Base-by-base conservation (phyloP, 768 basidiomycete genomes). In the Cystobasidium onofrii region DNA sequence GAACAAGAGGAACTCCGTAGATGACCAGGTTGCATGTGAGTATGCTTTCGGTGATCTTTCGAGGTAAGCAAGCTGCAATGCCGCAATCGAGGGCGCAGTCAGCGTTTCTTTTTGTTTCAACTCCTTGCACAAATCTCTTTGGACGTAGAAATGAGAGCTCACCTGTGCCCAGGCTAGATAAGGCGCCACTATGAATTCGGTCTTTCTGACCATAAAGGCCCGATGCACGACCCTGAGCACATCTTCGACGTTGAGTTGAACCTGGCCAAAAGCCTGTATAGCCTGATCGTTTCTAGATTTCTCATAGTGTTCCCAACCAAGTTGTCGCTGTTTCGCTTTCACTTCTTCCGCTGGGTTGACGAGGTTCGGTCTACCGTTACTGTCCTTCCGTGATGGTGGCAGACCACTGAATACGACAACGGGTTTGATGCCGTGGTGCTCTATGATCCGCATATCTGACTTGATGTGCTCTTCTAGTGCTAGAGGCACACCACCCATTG, bases 351-450 rank as follows among this genome's bases (percentile, higher is more conserved):
- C 67, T 63, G 69, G 69, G 75, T 62, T 25, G 75, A 60, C 65
- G 62, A 64, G 64, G 73, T 55, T 77, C 76, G 57, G 70, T 83
- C 84, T 76, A 29, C 39, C 43, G 27, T 31, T 41, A 15, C 10
- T 69, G 1, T 75, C 73, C 62, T 79, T 73, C 75, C 88, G 88
- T 77, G 87, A 87, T 0, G 91, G 90, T 0, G 87, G 83, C 36
- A 99, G 84, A 2, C 96, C 96, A 18, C 91, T 88, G 82, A 98
- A 98, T 64, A 99, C 91, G 78, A 99, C 95, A n/a, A 99, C 92
- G 25, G 96, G 96, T 80, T 95, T 96, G 85, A 99, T 97, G 77
- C 86, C 88, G 39, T 90, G 84, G 82, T 88, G 89, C 85, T 96
- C 93, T 80, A 98, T 88, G 17, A 86, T 84, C 61, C 94, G 89